phyloP scores from a whole-genome alignment of 176 grass and related monocot genomes.

The Stipa capillata region DNA sequence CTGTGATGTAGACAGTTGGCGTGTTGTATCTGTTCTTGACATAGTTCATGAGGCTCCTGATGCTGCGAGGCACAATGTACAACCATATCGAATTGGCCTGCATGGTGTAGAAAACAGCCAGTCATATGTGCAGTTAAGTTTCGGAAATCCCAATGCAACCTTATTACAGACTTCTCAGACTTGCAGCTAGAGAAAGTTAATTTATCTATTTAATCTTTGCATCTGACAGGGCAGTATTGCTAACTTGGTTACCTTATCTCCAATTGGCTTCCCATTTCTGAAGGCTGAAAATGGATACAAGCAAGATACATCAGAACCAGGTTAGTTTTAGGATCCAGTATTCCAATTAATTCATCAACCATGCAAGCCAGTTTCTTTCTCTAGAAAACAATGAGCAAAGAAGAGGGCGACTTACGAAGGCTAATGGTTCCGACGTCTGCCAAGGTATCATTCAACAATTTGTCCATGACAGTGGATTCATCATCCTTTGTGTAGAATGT shows the following conservation, averaged over 20 bases:
- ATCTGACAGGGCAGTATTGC: not conserved
- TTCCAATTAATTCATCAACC: not conserved
- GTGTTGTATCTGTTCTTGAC: constrained; percentile 57
- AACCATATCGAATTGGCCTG: constrained; percentile 65
- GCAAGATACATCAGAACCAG: not conserved
- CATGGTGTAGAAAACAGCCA: not conserved
- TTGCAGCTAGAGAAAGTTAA: not conserved
- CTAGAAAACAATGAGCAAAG: not conserved
- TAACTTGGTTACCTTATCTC: constrained; percentile 29
- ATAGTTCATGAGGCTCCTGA: constrained; percentile 69
- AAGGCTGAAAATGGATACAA: constrained; percentile 29
- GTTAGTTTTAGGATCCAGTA: not conserved
- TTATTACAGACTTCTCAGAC: not conserved
- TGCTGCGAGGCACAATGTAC: constrained; percentile 62
- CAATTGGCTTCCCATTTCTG: constrained; percentile 38
- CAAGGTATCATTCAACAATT: constrained; percentile 38
- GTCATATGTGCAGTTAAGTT: not conserved
- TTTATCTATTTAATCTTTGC: not conserved
- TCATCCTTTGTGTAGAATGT: constrained; percentile 56
- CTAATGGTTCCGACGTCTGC: constrained; percentile 44
- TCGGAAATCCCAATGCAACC: not conserved
- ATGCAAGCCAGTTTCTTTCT: not conserved
- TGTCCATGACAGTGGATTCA: constrained; percentile 29
- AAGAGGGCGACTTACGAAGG: constrained; percentile 39
- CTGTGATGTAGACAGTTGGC: constrained; percentile 60